Base-by-base conservation (phyloP, 306 rosid species). In the Vigna hirtella region DNA sequence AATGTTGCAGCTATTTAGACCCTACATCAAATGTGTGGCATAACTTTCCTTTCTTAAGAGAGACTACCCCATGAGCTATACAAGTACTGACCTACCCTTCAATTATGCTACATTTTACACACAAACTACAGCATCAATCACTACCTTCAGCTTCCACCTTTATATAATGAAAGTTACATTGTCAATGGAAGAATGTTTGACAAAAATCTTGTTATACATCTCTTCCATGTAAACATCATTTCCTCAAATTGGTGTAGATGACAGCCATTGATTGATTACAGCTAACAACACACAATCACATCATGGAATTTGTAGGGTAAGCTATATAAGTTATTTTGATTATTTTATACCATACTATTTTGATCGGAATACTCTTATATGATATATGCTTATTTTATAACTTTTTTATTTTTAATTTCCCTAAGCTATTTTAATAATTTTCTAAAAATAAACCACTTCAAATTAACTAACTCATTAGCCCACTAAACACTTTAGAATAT, bases 1-100 rank as follows among this genome's bases (percentile, higher is more conserved):
- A 79, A 64, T 77, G 28, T 64, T 49, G 36, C 61, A 30, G 28
- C 38, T 51, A 72, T 18, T 20, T 13, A 9, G 67, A 70, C 79
- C 84, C 84, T 66, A 71, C 87, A 76, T 79, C 57, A 72, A 7
- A 76, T 50, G 55, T 51, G 56, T 65, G 75, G 26, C 73, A 71
- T 66, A 56, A 47, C 70, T 53, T 75, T 56, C 17, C 52, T 50
- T 16, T 68, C 36, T 67, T 52, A 53, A 70, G 34, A 49, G 49
- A 56, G 17, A 50, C 56, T 70, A 58, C 74, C 68, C 72, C 32
- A 55, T 38, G 32, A 38, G 22, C 20, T 18, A 58, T 16, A 34
- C 0, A 81, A 58, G 43, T 48, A 65, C 79, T 18, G 1, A 43
- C 20, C 18, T 77, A 65, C 56, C 82, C 74, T 56, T 63, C 20